Evolutionary conservation across 805 yeast genomes (phyloP).

Genomic region (Maudiozyma serrabonitensis): DNA sequence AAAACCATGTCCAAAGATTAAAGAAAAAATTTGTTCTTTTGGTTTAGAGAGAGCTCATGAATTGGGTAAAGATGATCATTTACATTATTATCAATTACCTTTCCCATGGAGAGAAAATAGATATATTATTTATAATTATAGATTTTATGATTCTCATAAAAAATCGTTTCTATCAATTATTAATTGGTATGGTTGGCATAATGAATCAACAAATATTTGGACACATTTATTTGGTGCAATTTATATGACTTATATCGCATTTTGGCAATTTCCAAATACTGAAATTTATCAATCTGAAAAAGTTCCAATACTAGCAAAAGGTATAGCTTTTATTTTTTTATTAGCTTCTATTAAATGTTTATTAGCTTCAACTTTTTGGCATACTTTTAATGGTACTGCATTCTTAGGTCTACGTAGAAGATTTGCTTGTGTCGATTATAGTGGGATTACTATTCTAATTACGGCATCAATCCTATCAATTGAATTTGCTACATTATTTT

Average conservation of each 20-base stretch:
- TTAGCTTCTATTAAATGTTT: constrained; percentile 70
- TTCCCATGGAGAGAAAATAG: constrained; percentile 90
- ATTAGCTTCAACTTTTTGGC: constrained; percentile 78
- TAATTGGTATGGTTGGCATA: constrained; percentile 45
- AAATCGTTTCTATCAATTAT: constrained; percentile 54
- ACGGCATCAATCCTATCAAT: constrained; percentile 83
- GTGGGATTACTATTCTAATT: constrained; percentile 85
- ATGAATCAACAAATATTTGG: constrained; percentile 92
- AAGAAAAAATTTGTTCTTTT: constrained; percentile 29
- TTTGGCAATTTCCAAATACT: constrained; percentile 56
- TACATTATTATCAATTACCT: constrained; percentile 83
- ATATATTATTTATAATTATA: constrained; percentile 72
- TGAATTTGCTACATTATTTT: constrained; percentile 66
- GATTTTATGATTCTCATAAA: constrained; percentile 59
- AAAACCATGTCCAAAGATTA: constrained; percentile 4
- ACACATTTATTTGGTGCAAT: constrained; percentile 70
- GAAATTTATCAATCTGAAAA: constrained; percentile 41
- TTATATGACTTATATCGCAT: constrained; percentile 44
- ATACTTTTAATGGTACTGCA: constrained; percentile 77
- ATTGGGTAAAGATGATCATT: constrained; percentile 36
- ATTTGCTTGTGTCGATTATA: constrained; percentile 90
- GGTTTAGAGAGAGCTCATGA: constrained; percentile 39
- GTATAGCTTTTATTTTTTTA: constrained; percentile 53
- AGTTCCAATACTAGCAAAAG: constrained; percentile 23
- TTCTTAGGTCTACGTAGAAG: constrained; percentile 50